Base-by-base conservation (phyloP, 2,329 filamentous ascomycete species). In the Paraphaeosphaeria minitans region DNA sequence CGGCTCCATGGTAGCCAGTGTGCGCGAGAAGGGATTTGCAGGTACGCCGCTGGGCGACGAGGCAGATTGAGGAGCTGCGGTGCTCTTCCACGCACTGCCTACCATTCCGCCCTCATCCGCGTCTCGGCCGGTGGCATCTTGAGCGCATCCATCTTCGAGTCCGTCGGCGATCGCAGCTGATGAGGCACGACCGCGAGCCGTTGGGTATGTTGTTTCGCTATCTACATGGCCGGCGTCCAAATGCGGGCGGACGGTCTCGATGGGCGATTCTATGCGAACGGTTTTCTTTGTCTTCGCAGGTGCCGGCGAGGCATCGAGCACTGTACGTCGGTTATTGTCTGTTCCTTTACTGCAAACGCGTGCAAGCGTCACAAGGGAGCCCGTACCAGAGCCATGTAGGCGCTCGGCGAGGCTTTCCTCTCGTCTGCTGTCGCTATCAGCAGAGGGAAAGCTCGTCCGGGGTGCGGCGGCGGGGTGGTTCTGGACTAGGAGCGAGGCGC, bases 221-320 rank as follows among this genome's bases (percentile, higher is more conserved):
- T 69, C 63, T 58, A 55, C 60, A 59, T 70, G 60, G 60, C 67
- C 60, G 54, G 64, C 59, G 33, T 65, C 69, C 66, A 74, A 65
- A 67, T 74, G 70, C 69, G 69, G 74, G 60, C 74, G 69, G 53
- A 69, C 68, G 51, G 74, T 73, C 27, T 71, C 70, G 37, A 77
- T 71, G 42, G 78, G 77, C 48, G 78, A 79, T 55, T 76, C 75
- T 68, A 80, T 79, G 68, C 88, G 85, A 60, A 91, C 88, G 68
- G 70, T 70, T 66, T 85, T 89, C 77, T 90, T 89, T 59, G 84
- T 81, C 70, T 66, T 70, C 24, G 59, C 29, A 57, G 66, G 64
- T 58, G 61, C 58, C 62, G 62, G 59, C 56, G 63, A 55, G 61
- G 58, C 56, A 47, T 68, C 66, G 64, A 63, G 66, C 58, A 66